Percentiles rank a stretch among this genome's conserved stretches.
phyloP scores from a whole-genome alignment of 495 filamentous ascomycete genomes.

The Xylona heveae region DNA sequence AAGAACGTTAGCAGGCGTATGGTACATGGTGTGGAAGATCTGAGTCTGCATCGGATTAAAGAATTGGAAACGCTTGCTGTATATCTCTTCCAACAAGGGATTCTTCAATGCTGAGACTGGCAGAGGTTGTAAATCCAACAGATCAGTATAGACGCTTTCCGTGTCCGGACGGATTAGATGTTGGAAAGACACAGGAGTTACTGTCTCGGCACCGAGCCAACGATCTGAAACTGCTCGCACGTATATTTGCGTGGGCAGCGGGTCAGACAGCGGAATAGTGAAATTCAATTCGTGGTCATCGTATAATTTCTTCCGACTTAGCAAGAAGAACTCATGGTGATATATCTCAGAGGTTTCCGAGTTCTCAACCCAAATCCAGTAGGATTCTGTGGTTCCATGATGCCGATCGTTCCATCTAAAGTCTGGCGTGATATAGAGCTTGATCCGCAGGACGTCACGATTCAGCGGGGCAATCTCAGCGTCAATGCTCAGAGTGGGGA shows the following conservation, averaged over 20 bases:
- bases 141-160: conserved; percentile 87
- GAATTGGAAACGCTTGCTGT: conserved; percentile 69
- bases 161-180: conserved; percentile 95
- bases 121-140: conserved; percentile 79
- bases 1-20: conserved; percentile 76
- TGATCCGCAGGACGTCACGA: conserved; percentile 75
- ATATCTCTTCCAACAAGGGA: conserved; percentile 67
- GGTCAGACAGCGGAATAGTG: conserved; percentile 86
- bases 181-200: conserved; percentile 87
- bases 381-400: conserved; percentile 84
- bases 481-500: conserved; percentile 77
- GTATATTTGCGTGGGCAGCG: conserved; percentile 86
- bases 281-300: conserved; percentile 95
- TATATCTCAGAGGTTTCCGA: conserved; percentile 96
- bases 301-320: conserved; percentile 69
- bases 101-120: conserved; percentile 80
- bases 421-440: conserved; percentile 65
- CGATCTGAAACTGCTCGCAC: conserved; percentile 83
- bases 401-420: conserved; percentile 94
- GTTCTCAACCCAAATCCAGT: conserved; percentile 98
- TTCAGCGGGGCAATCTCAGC: conserved; percentile 91
- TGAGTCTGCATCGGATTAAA: conserved; percentile 99
- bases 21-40: conserved; percentile 87
- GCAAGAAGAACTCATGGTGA: conserved; percentile 91
- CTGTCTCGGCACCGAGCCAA: conserved; percentile 94